phyloP scores from a whole-genome alignment of 2,329 filamentous ascomycete genomes.

The Diaporthe humulicola region DNA sequence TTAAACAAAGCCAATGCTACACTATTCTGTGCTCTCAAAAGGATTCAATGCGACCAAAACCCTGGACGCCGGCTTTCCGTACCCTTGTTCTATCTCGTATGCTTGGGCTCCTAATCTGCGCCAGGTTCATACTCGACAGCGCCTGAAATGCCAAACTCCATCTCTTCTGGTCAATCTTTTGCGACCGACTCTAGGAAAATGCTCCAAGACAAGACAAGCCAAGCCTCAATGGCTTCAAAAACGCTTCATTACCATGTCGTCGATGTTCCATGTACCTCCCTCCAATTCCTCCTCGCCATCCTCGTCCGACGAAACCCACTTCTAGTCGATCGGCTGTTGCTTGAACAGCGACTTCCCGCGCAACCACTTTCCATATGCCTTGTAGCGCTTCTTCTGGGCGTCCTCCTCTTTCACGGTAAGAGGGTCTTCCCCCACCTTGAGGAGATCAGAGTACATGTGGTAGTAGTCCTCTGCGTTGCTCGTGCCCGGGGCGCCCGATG shows the following conservation, averaged over 20 bases:
- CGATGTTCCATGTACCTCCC: background rate
- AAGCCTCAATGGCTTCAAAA: background rate
- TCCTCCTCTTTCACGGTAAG: constrained; percentile 91
- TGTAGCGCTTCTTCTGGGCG: constrained; percentile 92
- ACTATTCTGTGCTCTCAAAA: background rate
- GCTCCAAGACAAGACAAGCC: background rate
- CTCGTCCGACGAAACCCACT: constrained; percentile 40
- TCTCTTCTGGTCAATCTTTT: background rate
- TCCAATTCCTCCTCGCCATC: constrained; percentile 14
- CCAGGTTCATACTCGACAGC: background rate
- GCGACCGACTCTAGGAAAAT: background rate
- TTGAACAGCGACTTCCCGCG: constrained; percentile 96
- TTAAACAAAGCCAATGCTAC: background rate
- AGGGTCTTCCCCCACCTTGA: constrained; percentile 84
- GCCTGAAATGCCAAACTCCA: background rate
- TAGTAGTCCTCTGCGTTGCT: constrained; percentile 73
- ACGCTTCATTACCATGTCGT: constrained; percentile 28
- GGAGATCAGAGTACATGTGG: constrained; percentile 80
- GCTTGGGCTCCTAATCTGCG: background rate
- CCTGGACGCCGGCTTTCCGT: background rate
- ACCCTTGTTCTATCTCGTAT: background rate
- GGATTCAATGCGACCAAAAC: background rate
- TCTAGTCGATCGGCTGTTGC: constrained; percentile 77
- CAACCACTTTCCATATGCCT: constrained; percentile 95
- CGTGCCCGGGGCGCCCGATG: constrained; percentile 55